Base-by-base conservation (phyloP, 148 eudicot genomes). In the Rhododendron kiyosumense region DNA sequence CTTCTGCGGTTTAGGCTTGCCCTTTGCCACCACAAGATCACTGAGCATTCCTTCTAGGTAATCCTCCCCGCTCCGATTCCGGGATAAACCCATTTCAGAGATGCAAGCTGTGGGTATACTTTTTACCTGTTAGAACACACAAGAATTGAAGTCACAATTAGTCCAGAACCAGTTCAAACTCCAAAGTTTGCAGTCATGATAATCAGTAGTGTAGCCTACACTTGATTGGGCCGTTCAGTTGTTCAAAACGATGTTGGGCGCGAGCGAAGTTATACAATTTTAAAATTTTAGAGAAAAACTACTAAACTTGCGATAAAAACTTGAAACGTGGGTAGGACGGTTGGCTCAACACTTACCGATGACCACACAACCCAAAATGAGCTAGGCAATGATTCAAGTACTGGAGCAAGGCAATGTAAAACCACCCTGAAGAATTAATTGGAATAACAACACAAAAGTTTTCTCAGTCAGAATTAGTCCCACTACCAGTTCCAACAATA, bases 21-120 rank as follows among this genome's bases (percentile, higher is more conserved):
- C 74, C 79, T 89, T 93, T 24, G 89, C 92, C 26, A 93, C 94
- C 77, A 89, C 93, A 88, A 87, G 89, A n/a, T 96, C 98, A 79
- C 79, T 89, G 7, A 94, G 76, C 94, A 96, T 91, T 57, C 97
- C 95, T 87, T 96, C 98, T 67, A 96, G 83, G 80, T 84, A 93
- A n/a, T 93, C 97, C 32, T 93, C 97, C 45, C 94, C 94, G 46
- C 93, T 94, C 85, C 92, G 83, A 77, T 82, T 89, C 79, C 91
- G 71, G 0, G 86, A 83, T 5, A 90, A 85, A 5, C 93, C 96
- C 95, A 92, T 93, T 51, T 45, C 79, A 14, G 12, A 24, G n/a
- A 17, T 22, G 30, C 51, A 30, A 61, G 17, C 41, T 38, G 43
- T 7, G 2, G 57, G 10, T 15, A 3, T 15, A 3, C 2, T 30